Conservation (phyloP, 495 filamentous ascomycete species). For the Lasiosphaeria hispida region DNA sequence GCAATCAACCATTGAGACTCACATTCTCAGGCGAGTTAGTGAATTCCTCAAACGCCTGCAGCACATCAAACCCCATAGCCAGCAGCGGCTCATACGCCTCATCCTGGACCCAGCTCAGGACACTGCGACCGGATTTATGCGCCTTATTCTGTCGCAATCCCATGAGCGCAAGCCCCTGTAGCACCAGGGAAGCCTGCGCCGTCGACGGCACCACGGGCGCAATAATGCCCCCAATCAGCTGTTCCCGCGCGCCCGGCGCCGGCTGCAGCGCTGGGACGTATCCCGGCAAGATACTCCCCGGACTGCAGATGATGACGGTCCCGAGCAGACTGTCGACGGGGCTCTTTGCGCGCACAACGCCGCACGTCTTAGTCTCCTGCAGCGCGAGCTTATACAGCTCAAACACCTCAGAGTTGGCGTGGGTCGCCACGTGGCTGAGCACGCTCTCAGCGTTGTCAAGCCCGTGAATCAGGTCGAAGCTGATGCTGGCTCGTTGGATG, state of each 20-base stretch:
- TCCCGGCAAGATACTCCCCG: slow-evolving; percentile 61
- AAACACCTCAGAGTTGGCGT: slow-evolving; percentile 75
- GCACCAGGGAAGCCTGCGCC: slow-evolving; percentile 62
- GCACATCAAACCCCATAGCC: slow-evolving; percentile 72
- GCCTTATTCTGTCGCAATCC: slow-evolving; percentile 80
- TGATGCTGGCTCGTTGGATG: slow-evolving; percentile 63
- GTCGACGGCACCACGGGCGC: slow-evolving; percentile 72
- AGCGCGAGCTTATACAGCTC: slow-evolving; percentile 80
- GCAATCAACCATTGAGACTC: slow-evolving; percentile 20
- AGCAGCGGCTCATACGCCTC: slow-evolving; percentile 67
- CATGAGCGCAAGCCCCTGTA: slow-evolving; percentile 79
- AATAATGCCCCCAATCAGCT: slow-evolving; percentile 70
- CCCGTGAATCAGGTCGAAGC: slow-evolving; percentile 80
- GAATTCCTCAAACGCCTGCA: slow-evolving; percentile 78
- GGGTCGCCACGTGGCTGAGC: slow-evolving; percentile 70
- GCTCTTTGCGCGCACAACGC: slow-evolving; percentile 78
- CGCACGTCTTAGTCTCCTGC: slow-evolving; percentile 66
- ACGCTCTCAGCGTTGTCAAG: slow-evolving; percentile 72
- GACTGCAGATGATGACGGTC: slow-evolving; percentile 79
- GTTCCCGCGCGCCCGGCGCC: slow-evolving; percentile 30
- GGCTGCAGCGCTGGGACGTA: slow-evolving; percentile 66
- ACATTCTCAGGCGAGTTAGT: slow-evolving; percentile 68
- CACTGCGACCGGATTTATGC: slow-evolving; percentile 64
- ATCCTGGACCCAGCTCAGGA: slow-evolving; percentile 76
- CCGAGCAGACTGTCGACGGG: slow-evolving; percentile 67